Conservation (phyloP, 2,329 filamentous ascomycete genomes). For the Epichloe glyceriae region DNA sequence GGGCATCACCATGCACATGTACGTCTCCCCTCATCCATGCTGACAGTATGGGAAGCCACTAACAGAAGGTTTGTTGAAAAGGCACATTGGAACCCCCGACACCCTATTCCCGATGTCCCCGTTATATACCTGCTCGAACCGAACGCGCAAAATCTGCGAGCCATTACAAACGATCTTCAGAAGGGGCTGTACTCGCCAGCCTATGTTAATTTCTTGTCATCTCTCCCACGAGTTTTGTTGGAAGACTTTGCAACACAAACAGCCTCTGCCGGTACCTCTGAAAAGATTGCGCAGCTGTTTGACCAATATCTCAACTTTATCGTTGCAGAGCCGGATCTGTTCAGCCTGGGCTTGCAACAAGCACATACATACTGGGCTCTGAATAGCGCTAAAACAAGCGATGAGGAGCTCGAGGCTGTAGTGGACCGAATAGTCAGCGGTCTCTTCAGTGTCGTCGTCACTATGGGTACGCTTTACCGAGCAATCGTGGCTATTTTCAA, state of each 20-base stretch:
- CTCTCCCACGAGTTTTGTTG: slow-evolving; percentile 75
- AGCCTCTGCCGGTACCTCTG: slow-evolving; percentile 69
- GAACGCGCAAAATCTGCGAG: slow-evolving; percentile 63
- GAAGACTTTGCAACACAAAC: slow-evolving; percentile 92
- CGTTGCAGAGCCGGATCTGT: slow-evolving; percentile 87
- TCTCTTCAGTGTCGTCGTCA: slow-evolving; percentile 96
- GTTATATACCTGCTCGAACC: slow-evolving; percentile 96
- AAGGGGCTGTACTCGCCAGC: slow-evolving; percentile 83
- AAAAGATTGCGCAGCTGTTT: slow-evolving; percentile 82
- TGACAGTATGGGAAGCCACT: not conserved
- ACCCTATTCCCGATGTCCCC: slow-evolving; percentile 90
- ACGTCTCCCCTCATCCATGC: slow-evolving; percentile 14
- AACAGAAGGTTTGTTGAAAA: slow-evolving; percentile 17
- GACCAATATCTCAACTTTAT: slow-evolving; percentile 98
- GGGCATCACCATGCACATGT: slow-evolving; percentile 97
- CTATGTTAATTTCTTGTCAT: slow-evolving; percentile 94
- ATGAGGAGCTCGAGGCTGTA: slow-evolving; percentile 76
- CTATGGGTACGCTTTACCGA: slow-evolving; percentile 56
- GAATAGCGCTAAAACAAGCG: slow-evolving; percentile 82
- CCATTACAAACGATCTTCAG: slow-evolving; percentile 74
- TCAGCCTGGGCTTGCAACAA: slow-evolving; percentile 85
- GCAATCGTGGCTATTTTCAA: not conserved
- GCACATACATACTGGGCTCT: slow-evolving; percentile 89
- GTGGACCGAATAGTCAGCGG: slow-evolving; percentile 90
- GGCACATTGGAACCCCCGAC: slow-evolving; percentile 70